Conservation (phyloP, 768 basidiomycete species). For the Tulasnella sp. region DNA sequence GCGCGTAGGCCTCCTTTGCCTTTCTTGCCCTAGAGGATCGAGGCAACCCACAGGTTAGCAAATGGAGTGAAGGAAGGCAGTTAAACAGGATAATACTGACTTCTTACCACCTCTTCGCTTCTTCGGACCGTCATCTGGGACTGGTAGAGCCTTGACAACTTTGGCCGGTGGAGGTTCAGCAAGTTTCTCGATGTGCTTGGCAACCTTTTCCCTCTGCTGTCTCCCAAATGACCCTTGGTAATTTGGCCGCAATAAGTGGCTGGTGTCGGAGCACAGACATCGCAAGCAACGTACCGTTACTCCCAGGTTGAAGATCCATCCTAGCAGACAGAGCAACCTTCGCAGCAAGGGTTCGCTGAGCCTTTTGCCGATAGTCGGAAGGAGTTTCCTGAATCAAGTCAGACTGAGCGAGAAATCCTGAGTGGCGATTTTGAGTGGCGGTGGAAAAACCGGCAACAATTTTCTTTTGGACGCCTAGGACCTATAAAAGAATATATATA, state of each 20-base stretch:
- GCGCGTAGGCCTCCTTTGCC: slow-evolving; percentile 96
- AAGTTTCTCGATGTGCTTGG: slow-evolving; percentile 83
- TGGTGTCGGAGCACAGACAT: background rate
- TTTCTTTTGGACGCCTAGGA: slow-evolving; percentile 90
- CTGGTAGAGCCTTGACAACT: slow-evolving; percentile 84
- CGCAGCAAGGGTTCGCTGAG: slow-evolving; percentile 89
- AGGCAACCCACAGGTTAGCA: slow-evolving; percentile 6
- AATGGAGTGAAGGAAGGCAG: background rate
- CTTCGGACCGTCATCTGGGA: slow-evolving; percentile 92
- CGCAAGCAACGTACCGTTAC: slow-evolving; percentile 55
- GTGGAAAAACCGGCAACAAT: slow-evolving; percentile 89
- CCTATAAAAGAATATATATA: slow-evolving; percentile 39
- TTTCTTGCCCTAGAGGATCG: slow-evolving; percentile 66
- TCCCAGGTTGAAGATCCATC: slow-evolving; percentile 81
- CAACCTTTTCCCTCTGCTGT: slow-evolving; percentile 75
- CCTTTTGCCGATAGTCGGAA: slow-evolving; percentile 80
- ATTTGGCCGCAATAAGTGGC: no score
- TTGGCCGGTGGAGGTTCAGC: slow-evolving; percentile 92
- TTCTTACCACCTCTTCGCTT: slow-evolving; percentile 93
- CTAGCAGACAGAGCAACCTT: slow-evolving; percentile 85
- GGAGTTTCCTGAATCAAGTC: slow-evolving; percentile 80
- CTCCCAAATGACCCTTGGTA: slow-evolving; percentile 59
- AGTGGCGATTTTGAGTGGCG: slow-evolving; percentile 78
- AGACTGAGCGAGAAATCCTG: slow-evolving; percentile 94
- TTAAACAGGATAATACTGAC: slow-evolving; percentile 36